Evolutionary conservation across 140 eudicot species (phyloP).

Genomic region (Cichorium intybus): DNA sequence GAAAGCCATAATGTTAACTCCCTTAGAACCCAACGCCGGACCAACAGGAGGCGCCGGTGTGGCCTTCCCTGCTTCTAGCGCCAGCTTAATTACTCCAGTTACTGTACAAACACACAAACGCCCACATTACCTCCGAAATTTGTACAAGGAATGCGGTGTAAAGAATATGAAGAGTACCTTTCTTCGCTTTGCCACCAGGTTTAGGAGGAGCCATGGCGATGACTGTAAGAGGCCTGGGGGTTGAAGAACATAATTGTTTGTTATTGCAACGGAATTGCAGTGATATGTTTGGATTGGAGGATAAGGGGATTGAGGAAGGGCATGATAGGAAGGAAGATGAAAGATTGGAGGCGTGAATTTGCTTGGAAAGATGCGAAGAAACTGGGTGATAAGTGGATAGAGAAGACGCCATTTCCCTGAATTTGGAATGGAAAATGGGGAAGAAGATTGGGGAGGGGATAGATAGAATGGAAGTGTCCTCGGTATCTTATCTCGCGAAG

Average conservation of each 20-base stretch:
- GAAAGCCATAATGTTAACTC: conserved; percentile 91
- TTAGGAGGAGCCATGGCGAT: conserved; percentile 94
- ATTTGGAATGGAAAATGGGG: conserved; percentile 1
- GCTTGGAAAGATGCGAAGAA: conserved; percentile 17
- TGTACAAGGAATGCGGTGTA: not conserved
- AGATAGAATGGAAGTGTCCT: not conserved
- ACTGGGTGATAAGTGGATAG: conserved; percentile 36
- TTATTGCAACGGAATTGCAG: conserved; percentile 39
- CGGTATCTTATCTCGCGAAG: conserved; percentile 22
- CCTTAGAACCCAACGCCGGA: conserved; percentile 95
- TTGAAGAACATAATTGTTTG: conserved; percentile 25
- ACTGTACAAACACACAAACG: conserved; percentile 42
- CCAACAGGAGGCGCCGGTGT: conserved; percentile 99
- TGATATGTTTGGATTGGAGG: conserved; percentile 43
- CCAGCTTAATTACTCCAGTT: conserved; percentile 84
- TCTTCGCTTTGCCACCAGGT: conserved; percentile 89
- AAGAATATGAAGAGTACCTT: conserved; percentile 43
- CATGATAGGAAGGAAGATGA: conserved; percentile 41
- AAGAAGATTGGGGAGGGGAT: conserved; percentile 21
- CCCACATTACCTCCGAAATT: not conserved
- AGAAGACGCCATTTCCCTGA: conserved; percentile 39
- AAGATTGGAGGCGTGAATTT: conserved; percentile 9
- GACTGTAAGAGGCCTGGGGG: conserved; percentile 56
- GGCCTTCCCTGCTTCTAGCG: conserved; percentile 96
- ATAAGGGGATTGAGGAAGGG: conserved; percentile 43